Conservation (phyloP, 306 rosid species). For the Luffa acutangula region DNA sequence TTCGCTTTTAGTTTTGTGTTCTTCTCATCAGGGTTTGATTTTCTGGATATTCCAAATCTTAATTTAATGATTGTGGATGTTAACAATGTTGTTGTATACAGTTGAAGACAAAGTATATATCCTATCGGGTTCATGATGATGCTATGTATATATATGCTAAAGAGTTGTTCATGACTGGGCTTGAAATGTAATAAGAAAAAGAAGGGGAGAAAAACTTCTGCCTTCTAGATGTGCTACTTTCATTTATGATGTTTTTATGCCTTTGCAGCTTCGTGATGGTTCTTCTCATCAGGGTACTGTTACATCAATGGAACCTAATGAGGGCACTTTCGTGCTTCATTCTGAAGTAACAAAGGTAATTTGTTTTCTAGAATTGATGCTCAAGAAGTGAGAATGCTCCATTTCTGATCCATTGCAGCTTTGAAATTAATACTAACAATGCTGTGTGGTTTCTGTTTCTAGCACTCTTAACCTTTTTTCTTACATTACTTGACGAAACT, state of each 20-base stretch:
- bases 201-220: not conserved
- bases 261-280: constrained; percentile 73
- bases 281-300: constrained; percentile 88
- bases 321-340: constrained; percentile 73
- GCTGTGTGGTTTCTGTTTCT: not conserved
- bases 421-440: not conserved
- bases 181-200: not conserved
- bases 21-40: not conserved
- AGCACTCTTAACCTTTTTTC: not conserved
- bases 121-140: not conserved
- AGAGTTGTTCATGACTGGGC: not conserved
- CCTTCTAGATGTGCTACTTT: not conserved
- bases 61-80: not conserved
- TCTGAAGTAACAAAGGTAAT: constrained; percentile 62
- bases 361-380: not conserved
- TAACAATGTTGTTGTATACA: not conserved
- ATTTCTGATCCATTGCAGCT: not conserved
- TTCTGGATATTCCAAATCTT: not conserved
- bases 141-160: not conserved
- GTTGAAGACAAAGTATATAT: not conserved
- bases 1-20: not conserved
- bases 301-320: constrained; percentile 92
- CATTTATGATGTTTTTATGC: not conserved
- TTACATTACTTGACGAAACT: constrained; percentile 7
- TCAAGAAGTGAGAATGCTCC: not conserved